Base-by-base conservation (phyloP, 2,329 filamentous ascomycete genomes). In the Aspergillus fijiensis region DNA sequence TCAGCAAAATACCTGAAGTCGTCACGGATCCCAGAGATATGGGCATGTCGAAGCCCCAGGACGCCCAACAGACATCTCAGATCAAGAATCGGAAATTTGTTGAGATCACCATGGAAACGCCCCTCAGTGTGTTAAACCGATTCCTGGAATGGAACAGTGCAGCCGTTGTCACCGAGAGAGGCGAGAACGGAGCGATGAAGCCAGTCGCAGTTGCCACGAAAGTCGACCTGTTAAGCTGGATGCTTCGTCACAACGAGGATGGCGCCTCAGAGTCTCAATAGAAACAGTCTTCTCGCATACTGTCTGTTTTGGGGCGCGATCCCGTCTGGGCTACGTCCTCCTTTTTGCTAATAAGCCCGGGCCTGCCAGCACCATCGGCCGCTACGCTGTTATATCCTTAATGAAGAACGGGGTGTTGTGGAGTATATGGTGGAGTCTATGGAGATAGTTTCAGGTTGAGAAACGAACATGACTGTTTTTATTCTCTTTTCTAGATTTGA, bases 101-200 rank as follows among this genome's bases (percentile, higher is more conserved):
- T 54, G 90, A 98, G 78, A 96, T 99, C 72, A 98, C 95, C 6
- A 82, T 90, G 74, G 91, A 97, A 66, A 99, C 95, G 1, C 89
- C 90, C 3, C 82, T 99, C 45, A 86, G 85, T 51, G 88, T 90
- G 49, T 83, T 99, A 57, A 94, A 92, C 81, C 88, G 90, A 71
- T 99, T 99, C 79, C 92, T 98, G 66, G 92, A 98, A 79, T 98
- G 95, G 92, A 98, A 99, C 78, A 95, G 90, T 67, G 94, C 95
- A 0, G 95, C 95, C 0, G 87, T 99, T 52, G 92, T 99, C 3
- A 99, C 94, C 0, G 93, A 98, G 76, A 84, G 85, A 47, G 83
- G 84, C 59, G 79, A 81, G 57, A 77, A 82, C 61, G 85, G 80
- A 12, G 84, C 84, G 50, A 74, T 87, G 67, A 96, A 91, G 81